Evolutionary conservation across 768 basidiomycete species (phyloP).

Genomic region (Leccinum truebloodii): DNA sequence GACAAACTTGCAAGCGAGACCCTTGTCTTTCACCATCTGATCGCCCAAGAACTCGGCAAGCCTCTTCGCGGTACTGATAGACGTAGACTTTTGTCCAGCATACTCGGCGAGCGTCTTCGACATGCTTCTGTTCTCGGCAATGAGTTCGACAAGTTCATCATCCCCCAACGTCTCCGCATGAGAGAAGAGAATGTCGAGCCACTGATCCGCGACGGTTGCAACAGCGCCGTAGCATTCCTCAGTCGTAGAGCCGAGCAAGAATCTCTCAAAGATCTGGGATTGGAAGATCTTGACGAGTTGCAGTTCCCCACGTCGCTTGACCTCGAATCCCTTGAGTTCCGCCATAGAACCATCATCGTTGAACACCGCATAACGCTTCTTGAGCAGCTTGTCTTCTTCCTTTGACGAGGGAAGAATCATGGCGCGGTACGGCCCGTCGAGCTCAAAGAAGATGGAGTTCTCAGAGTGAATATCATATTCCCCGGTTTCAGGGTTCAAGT

Average conservation of each 20-base stretch:
- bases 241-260: constrained; percentile 84
- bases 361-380: constrained; percentile 99
- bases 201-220: constrained; percentile 90
- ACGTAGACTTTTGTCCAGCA: constrained; percentile 95
- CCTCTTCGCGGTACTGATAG: constrained; percentile 93
- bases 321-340: constrained; percentile 98
- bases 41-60: constrained; percentile 96
- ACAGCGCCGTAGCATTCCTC: constrained; percentile 96
- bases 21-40: constrained; percentile 99
- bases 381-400: constrained; percentile 97
- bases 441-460: constrained; percentile 99
- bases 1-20: constrained; percentile 97
- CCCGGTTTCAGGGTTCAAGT: constrained; percentile 81
- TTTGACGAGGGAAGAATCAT: constrained; percentile 99
- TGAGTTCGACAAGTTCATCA: constrained; percentile 94
- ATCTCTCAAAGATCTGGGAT: constrained; percentile 97
- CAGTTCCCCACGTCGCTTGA: constrained; percentile 82
- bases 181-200: constrained; percentile 94
- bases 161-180: constrained; percentile 83
- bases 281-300: constrained; percentile 99
- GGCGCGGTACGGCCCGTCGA: constrained; percentile 97
- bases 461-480: constrained; percentile 87
- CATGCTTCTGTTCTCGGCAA: constrained; percentile 98
- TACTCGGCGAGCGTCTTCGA: constrained; percentile 95
- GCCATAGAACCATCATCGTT: constrained; percentile 98